phyloP scores from a whole-genome alignment of 495 filamentous ascomycete species.

The Pyrenula massariospora region DNA sequence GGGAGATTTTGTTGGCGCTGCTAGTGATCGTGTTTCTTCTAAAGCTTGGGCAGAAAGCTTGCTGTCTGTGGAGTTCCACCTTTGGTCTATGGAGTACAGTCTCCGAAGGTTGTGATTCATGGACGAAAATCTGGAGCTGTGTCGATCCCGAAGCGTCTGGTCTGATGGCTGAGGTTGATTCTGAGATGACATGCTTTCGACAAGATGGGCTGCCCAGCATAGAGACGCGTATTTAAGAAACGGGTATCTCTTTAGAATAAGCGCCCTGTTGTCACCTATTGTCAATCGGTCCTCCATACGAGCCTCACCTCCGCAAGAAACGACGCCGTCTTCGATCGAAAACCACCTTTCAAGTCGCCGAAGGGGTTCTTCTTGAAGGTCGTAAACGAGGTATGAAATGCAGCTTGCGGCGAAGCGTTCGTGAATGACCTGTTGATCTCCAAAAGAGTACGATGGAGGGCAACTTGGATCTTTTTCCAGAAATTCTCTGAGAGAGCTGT shows the following conservation, averaged over 20 bases:
- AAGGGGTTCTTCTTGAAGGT: neutral
- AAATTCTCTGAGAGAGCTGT: neutral
- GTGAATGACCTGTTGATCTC: neutral
- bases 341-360: neutral
- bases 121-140: neutral
- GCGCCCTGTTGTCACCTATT: neutral
- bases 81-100: neutral
- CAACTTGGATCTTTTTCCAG: neutral
- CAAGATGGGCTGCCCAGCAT: neutral
- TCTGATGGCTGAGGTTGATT: neutral
- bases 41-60: neutral
- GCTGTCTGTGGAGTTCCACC: neutral
- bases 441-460: neutral
- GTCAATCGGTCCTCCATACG: neutral
- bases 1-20: neutral
- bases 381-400: neutral
- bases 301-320: neutral
- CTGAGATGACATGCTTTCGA: neutral
- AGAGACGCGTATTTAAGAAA: neutral
- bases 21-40: neutral
- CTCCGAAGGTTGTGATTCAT: neutral
- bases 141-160: neutral
- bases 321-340: neutral
- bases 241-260: neutral
- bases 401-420: neutral